phyloP scores from a whole-genome alignment of 306 rosid genomes.

The Medicago truncatula region MtrunA17r5.0-ANR NC_053047.1:12147001-12147500 shows the following conservation, averaged over 20 bases:
- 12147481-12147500: slow-evolving; percentile 75
- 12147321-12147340: slow-evolving; percentile 67
- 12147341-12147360: slow-evolving; percentile 66
- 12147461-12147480: slow-evolving; percentile 35
- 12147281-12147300: slow-evolving; percentile 23
- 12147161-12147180: slow-evolving; percentile 18
- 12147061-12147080: slow-evolving; percentile 90
- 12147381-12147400: too few species aligned
- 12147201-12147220: background rate
- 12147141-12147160: slow-evolving; percentile 8
- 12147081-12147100: slow-evolving; percentile 76
- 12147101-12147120: slow-evolving; percentile 46
- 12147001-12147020: slow-evolving; percentile 65
- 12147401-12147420: background rate
- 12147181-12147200: background rate
- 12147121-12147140: slow-evolving; percentile 27
- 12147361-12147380: slow-evolving; percentile 47
- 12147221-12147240: background rate
- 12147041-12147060: slow-evolving; percentile 96
- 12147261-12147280: slow-evolving; percentile 1
- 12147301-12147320: slow-evolving; percentile 69
- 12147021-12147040: slow-evolving; percentile 96
- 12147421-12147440: background rate
- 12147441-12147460: slow-evolving; percentile 30
- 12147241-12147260: background rate